Evolutionary conservation across 805 yeast genomes (phyloP).

Genomic region (Wilhelminamyces savonicus): DNA sequence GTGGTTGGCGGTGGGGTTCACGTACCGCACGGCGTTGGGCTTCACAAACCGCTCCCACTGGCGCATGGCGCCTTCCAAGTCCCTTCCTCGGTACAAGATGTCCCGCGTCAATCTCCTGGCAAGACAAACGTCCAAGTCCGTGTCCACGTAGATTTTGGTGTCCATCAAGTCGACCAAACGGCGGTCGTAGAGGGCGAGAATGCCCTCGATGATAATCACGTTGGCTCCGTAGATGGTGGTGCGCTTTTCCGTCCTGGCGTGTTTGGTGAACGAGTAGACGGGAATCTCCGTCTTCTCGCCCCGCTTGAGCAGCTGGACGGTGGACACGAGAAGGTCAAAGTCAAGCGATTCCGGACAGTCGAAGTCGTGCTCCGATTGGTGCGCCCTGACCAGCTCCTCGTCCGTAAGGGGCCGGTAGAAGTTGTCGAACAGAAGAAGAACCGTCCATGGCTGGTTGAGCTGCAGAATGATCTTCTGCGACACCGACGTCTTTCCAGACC

Average conservation of each 20-base stretch:
- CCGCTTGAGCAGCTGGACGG: constrained; percentile 58
- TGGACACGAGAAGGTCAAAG: constrained; percentile 59
- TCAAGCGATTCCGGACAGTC: constrained; percentile 86
- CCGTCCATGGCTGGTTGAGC: constrained; percentile 89
- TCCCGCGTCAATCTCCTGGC: constrained; percentile 86
- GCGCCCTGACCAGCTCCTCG: constrained; percentile 61
- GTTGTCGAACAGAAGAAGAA: constrained; percentile 81
- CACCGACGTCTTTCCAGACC: constrained; percentile 92
- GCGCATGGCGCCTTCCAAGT: constrained; percentile 68
- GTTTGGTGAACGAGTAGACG: constrained; percentile 61
- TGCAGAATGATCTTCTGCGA: constrained; percentile 76
- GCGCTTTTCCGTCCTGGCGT: constrained; percentile 56
- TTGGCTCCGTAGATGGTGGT: constrained; percentile 87
- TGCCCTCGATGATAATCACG: constrained; percentile 88
- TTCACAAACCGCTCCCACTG: constrained; percentile 93
- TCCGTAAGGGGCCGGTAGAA: constrained; percentile 71
- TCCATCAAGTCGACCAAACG: constrained; percentile 73
- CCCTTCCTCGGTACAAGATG: constrained; percentile 80
- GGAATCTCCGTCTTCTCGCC: constrained; percentile 49
- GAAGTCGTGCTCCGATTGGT: constrained; percentile 69
- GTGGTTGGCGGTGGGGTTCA: constrained; percentile 66
- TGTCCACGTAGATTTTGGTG: constrained; percentile 84
- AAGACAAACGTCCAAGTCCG: constrained; percentile 88
- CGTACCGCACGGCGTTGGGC: constrained; percentile 77
- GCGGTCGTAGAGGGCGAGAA: constrained; percentile 71